Percentiles rank a stretch among this genome's conserved stretches.
These are phyloP conservation scores for Trichoderma aggressivum DNA, from an alignment of 2,329 filamentous ascomycete genomes.

Conservation along the genomic window DNA sequence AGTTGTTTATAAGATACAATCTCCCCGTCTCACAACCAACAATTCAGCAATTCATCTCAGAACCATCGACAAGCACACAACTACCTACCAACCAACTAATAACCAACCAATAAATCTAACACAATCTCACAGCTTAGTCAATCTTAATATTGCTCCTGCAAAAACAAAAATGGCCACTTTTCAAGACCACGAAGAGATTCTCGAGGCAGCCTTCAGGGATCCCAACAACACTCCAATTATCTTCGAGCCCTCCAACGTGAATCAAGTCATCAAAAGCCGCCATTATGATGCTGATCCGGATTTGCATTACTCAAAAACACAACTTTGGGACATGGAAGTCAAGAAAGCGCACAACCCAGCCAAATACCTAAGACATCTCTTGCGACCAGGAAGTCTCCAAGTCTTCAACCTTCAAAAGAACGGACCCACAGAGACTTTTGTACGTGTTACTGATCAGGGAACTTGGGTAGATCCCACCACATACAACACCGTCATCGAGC, in stretches of 20 bases:
- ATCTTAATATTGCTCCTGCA: not conserved
- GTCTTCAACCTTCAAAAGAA: slow-evolving; percentile 18
- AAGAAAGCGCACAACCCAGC: slow-evolving; percentile 21
- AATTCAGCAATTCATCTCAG: not conserved
- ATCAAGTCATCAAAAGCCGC: slow-evolving; percentile 17
- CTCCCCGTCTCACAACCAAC: not conserved
- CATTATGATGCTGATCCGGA: slow-evolving; percentile 20
- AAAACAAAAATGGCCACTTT: not conserved
- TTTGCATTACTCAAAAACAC: slow-evolving; percentile 21
- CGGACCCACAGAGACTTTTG: slow-evolving; percentile 20
- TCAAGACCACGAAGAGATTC: slow-evolving; percentile 17
- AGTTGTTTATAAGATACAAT: not conserved
- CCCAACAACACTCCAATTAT: slow-evolving; percentile 19
- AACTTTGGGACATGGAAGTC: slow-evolving; percentile 23
- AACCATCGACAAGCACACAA: not conserved
- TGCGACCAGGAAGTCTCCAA: slow-evolving; percentile 20
- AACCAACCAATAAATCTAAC: not conserved
- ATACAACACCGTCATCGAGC: slow-evolving; percentile 21
- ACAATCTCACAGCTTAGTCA: not conserved
- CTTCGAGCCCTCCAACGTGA: slow-evolving; percentile 19
- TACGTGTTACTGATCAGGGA: slow-evolving; percentile 58
- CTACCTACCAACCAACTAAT: not conserved
- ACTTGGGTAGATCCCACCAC: slow-evolving; percentile 46
- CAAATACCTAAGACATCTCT: slow-evolving; percentile 19
- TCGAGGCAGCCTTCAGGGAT: slow-evolving; percentile 17